A percentile compares a stretch with the other conserved stretches of the same genome.
phyloP scores from a whole-genome alignment of 768 basidiomycete species.

The Termitomyces heimii region DNA sequence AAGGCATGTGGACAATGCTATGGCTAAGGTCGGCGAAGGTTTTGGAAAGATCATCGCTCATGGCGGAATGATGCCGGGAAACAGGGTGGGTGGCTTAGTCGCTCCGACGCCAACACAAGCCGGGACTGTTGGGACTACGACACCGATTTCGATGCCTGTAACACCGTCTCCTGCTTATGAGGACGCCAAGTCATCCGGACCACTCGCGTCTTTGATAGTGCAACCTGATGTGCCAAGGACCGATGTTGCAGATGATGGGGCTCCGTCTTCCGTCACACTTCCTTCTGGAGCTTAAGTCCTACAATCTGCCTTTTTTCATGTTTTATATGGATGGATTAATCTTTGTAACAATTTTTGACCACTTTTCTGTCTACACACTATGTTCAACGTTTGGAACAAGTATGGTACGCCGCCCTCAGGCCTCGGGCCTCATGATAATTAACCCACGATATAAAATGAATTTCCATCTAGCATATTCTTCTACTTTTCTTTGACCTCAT shows the following conservation, averaged over 20 bases:
- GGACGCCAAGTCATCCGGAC: not conserved
- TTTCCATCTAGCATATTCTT: too few species aligned
- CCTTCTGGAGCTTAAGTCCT: not conserved
- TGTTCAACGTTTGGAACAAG: too few species aligned
- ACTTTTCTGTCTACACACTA: too few species aligned
- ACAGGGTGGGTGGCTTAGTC: not conserved
- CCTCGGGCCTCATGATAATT: too few species aligned
- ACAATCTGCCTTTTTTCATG: too few species aligned
- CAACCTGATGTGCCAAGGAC: not conserved
- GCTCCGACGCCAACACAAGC: not conserved
- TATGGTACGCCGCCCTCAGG: too few species aligned
- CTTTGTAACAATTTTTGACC: not conserved
- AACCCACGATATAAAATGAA: too few species aligned
- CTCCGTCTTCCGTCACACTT: not conserved
- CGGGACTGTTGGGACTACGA: not conserved
- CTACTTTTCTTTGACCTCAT: not conserved
- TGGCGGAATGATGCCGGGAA: constrained; percentile 2
- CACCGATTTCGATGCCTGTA: not conserved
- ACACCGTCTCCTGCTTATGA: constrained; percentile 15
- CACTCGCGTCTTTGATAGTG: not conserved
- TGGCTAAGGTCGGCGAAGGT: constrained; percentile 12
- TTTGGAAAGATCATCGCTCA: constrained; percentile 1
- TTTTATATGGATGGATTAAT: not conserved
- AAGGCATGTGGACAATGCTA: constrained; percentile 18
- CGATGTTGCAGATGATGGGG: not conserved